Evolutionary conservation across 352 stramenopile genomes (phyloP).

Genomic region (Paralagenidium karlingii): DNA sequence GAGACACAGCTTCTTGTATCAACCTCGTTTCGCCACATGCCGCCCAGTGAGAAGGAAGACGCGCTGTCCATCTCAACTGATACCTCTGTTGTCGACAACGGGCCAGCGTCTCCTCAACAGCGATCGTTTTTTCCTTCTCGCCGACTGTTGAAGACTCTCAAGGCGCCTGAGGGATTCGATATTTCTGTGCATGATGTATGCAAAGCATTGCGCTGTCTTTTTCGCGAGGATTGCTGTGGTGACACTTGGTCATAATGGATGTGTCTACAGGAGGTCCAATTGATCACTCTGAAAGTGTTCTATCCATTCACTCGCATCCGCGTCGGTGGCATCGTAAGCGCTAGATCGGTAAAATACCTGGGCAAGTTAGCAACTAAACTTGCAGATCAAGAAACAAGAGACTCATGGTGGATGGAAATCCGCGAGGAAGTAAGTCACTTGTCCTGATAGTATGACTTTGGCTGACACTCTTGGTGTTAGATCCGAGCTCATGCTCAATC

Average conservation of each 20-base stretch:
- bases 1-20: no score
- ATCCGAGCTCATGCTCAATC: slow-evolving; percentile 93
- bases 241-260: not conserved
- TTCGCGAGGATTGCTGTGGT: not conserved
- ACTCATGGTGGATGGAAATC: slow-evolving; percentile 97
- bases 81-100: no score
- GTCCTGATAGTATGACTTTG: not conserved
- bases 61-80: no score
- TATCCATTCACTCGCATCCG: slow-evolving; percentile 61
- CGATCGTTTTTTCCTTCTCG: no score
- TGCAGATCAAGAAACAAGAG: slow-evolving; percentile 94
- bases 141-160: no score
- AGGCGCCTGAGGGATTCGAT: slow-evolving; percentile 61
- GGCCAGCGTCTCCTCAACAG: no score
- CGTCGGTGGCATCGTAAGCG: slow-evolving; percentile 75
- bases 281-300: slow-evolving; percentile 92
- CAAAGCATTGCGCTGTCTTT: not conserved
- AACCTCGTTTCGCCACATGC: no score
- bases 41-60: no score
- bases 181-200: slow-evolving; percentile 65
- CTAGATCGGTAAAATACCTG: slow-evolving; percentile 82
- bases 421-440: slow-evolving; percentile 78
- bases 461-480: slow-evolving; percentile 9
- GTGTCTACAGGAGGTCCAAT: slow-evolving; percentile 78
- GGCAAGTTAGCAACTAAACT: slow-evolving; percentile 91